Conservation (phyloP, 768 basidiomycete species). For the Boletus sp. region DNA sequence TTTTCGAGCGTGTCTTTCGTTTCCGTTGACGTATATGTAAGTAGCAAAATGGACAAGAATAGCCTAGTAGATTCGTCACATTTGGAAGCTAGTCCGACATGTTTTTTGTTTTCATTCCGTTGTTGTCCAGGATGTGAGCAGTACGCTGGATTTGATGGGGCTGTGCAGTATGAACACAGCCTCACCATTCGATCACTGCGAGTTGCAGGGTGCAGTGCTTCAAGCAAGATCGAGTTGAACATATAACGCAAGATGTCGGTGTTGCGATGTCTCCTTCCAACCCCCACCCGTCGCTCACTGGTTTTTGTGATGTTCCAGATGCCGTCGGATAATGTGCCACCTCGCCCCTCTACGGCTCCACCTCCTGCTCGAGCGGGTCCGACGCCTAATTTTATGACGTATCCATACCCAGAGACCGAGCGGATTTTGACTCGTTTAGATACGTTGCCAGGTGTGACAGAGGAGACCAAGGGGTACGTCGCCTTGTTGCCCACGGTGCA, state of each 20-base stretch:
- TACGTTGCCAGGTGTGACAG: constrained; percentile 5
- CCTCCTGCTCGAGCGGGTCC: background rate
- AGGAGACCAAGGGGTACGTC: constrained; percentile 24
- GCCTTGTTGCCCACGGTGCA: too few relatives aligned
- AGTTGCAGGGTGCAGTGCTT: constrained; percentile 1
- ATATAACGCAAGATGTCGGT: background rate
- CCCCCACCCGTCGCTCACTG: background rate
- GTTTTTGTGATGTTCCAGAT: constrained; percentile 1
- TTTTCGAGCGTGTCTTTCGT: background rate
- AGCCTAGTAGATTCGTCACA: background rate
- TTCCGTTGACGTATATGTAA: background rate
- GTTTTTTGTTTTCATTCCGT: background rate
- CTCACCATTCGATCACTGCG: background rate
- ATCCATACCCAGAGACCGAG: constrained; percentile 14
- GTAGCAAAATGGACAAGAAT: background rate
- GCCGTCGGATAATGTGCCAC: constrained; percentile 10
- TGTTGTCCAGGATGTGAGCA: background rate
- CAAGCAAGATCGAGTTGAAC: background rate
- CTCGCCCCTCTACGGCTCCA: background rate
- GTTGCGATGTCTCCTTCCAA: background rate
- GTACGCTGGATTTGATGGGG: too few relatives aligned
- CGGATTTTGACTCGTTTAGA: constrained; percentile 10
- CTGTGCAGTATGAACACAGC: too few relatives aligned
- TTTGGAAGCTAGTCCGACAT: constrained; percentile 1
- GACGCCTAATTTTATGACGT: constrained; percentile 15